Evolutionary conservation across 1,139 yeast genomes (phyloP), one percentile per base, ranked within the genome.

Genomic region (Candida glucosophila): DNA sequence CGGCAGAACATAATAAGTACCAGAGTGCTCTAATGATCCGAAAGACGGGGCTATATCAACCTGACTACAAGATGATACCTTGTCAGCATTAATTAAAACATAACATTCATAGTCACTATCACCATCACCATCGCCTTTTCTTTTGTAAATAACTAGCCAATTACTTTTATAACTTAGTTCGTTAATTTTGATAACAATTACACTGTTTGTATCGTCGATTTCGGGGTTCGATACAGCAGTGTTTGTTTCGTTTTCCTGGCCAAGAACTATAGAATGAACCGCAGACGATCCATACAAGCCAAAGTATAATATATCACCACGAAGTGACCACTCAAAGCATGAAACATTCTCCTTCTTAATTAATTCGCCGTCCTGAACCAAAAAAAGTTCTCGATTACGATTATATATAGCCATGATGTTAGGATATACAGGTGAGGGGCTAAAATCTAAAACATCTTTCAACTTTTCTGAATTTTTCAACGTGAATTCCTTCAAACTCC

Each of bases 1-100:
- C 1, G 41, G 29, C 3, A 55, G 48, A 2, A 59, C 36, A 38
- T 77, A 79, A 41, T 69, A 67, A 7, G 63, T 48, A 2, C 73
- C 64, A 20, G 46, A 44, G 36, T 90, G 56, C 23, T 61, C 55
- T 1, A 62, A 53, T 1, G 68, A 57, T 1, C 79, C 79, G 45
- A 63, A 77, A 1, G 85, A 72, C 5, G 74, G 72, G 2, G 78
- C 69, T 4, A 73, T 60, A 29, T 77, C 67, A 0, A 73, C 48
- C 33, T 61, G n/a, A n/a, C n/a, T n/a, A n/a, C n/a, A n/a, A n/a
- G n/a, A n/a, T n/a, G n/a, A n/a, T n/a, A n/a, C n/a, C n/a, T n/a
- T n/a, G 14, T 24, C 33, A 9, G 32, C 30, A 17, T 29, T 29
- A 24, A 33, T 32, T 25, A 34, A 27, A 19, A 43, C 32, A 33